phyloP scores from a whole-genome alignment of 2,329 filamentous ascomycete genomes.

The Aspergillus ustus region DNA sequence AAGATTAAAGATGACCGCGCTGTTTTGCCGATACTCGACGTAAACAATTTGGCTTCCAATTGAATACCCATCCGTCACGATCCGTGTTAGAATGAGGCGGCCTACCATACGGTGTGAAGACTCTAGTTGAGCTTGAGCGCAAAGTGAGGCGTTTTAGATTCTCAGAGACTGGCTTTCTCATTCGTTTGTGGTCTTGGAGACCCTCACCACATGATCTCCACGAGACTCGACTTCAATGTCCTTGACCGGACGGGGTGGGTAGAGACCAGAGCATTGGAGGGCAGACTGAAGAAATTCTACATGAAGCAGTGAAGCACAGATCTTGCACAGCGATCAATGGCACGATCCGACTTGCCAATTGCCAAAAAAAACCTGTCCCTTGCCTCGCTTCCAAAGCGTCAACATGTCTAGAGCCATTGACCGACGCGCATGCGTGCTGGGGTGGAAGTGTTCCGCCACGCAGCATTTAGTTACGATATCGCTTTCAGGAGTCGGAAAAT shows the following conservation, averaged over 20 bases:
- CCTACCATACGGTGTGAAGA: conserved; percentile 21
- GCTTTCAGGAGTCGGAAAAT: not conserved
- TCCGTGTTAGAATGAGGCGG: conserved; percentile 28
- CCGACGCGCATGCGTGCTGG: not conserved
- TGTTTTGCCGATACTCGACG: conserved; percentile 14
- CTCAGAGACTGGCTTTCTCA: conserved; percentile 17
- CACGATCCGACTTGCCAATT: conserved; percentile 5
- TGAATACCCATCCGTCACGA: conserved; percentile 15
- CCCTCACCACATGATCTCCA: conserved; percentile 18
- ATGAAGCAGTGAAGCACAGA: not conserved
- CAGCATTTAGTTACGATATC: not conserved
- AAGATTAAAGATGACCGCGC: conserved; percentile 19
- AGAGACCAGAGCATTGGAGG: not conserved
- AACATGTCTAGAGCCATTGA: not conserved
- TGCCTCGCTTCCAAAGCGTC: not conserved
- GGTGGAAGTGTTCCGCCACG: not conserved
- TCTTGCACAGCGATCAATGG: not conserved
- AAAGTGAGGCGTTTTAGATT: conserved; percentile 31
- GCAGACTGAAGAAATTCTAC: not conserved
- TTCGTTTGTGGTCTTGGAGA: conserved; percentile 14
- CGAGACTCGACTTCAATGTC: conserved; percentile 1
- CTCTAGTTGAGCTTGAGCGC: conserved; percentile 3
- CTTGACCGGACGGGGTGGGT: not conserved
- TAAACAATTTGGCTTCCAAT: conserved; percentile 20
- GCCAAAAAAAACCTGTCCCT: not conserved